Evolutionary conservation across 2,329 filamentous ascomycete species (phyloP), one percentile per base, ranked within the genome.

Genomic region (Cordyceps tenuipes): DNA sequence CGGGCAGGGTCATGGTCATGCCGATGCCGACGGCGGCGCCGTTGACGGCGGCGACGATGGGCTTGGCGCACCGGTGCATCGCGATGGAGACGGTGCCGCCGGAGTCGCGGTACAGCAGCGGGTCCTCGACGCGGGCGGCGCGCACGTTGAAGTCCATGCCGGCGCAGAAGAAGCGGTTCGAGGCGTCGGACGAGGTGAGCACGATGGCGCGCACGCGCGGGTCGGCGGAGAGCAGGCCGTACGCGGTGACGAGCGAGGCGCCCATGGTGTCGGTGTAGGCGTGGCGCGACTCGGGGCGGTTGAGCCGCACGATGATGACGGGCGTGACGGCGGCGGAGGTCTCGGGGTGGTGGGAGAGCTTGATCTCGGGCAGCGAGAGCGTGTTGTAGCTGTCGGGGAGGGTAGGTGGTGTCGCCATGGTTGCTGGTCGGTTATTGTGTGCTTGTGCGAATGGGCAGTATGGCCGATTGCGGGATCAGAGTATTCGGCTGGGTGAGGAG

Each of bases 241-340:
- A 81, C 50, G 81, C 82, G 3, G 72, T 64, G 61, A 83, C 79
- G 34, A 90, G 76, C 66, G 87, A 85, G 17, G 72, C 67, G 66
- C 81, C 80, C 84, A 90, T 89, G 15, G 72, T 76, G 21, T 78
- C 74, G 3, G 85, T 89, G 72, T 90, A 89, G 62, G 84, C 86
- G 79, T 90, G 90, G 73, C 85, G 78, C 62, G 83, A 83, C 12
- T 75, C 71, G 0, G 87, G 87, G 19, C 88, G 82, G 73, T 87
- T 78, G 46, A 90, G 79, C 2, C 82, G 82, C 39, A 89, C 71
- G 63, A 89, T 70, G 54, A 90, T 78, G 56, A 88, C 78, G 17
- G 80, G 79, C 1, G 86, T 88, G 15, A 82, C 79, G 3, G 78
- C 73, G 12, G 79, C 70, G 0, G 86, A 82, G 9, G 73, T 71